A percentile compares a stretch with the other conserved stretches of the same genome.
Evolutionary conservation across 1,284 basidiomycete species (phyloP).

Genomic region (Caloboletus inedulis): DNA sequence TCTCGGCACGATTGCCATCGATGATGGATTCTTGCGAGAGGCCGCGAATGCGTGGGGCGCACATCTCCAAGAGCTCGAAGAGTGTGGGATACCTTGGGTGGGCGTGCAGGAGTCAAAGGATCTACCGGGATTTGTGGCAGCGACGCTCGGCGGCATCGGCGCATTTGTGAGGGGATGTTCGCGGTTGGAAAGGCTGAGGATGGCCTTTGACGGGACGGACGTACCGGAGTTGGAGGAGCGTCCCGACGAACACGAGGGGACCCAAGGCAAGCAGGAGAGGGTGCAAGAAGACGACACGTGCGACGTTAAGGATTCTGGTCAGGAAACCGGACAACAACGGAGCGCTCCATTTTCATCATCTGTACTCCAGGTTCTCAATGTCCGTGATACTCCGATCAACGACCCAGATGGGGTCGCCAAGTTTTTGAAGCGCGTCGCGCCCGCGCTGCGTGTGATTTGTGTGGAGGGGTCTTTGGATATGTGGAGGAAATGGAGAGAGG

Average conservation of each 20-base stretch:
- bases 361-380: slow-evolving; percentile 25
- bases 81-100: slow-evolving; percentile 30
- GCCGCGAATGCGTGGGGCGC: slow-evolving; percentile 28
- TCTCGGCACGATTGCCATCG: slow-evolving; percentile 28
- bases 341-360: background rate
- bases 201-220: slow-evolving; percentile 26
- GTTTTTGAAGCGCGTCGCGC: slow-evolving; percentile 27
- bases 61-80: slow-evolving; percentile 26
- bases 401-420: slow-evolving; percentile 26
- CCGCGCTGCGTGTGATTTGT: slow-evolving; percentile 24
- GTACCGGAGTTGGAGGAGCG: background rate
- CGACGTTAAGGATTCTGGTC: background rate
- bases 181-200: slow-evolving; percentile 16
- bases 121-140: slow-evolving; percentile 11
- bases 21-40: slow-evolving; percentile 26
- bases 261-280: background rate
- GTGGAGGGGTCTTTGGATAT: slow-evolving; percentile 30
- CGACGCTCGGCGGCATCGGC: slow-evolving; percentile 26
- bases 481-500: slow-evolving; percentile 31
- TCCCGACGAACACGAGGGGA: background rate
- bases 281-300: background rate
- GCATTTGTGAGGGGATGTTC: slow-evolving; percentile 21
- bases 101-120: slow-evolving; percentile 18
- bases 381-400: slow-evolving; percentile 29
- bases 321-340: background rate